These are phyloP conservation scores for Babesia gibsoni DNA, from an alignment of 169 alveolate species.

Conservation along the genomic window DNA sequence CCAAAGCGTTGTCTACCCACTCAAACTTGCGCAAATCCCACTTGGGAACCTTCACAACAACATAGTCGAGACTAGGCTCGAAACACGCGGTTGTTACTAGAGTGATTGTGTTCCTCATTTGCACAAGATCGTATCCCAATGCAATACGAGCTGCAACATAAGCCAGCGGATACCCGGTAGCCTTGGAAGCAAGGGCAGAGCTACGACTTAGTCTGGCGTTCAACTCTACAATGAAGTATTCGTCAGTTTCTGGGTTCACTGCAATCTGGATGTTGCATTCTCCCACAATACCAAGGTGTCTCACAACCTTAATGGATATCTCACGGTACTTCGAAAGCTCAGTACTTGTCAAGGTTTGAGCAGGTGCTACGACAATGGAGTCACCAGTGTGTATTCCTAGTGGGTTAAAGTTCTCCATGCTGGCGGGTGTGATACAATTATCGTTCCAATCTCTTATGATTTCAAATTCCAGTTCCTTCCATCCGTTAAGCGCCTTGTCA, in stretches of 20 bases:
- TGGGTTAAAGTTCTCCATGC: conserved; percentile 89
- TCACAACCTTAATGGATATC: conserved; percentile 78
- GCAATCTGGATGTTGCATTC: conserved; percentile 90
- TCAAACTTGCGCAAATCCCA: conserved; percentile 87
- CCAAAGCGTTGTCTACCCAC: conserved; percentile 74
- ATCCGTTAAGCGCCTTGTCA: conserved; percentile 85
- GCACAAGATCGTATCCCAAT: conserved; percentile 78
- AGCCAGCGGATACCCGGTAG: conserved; percentile 89
- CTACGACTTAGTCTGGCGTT: conserved; percentile 87
- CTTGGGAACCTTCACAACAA: conserved; percentile 83
- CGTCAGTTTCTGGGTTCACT: conserved; percentile 79
- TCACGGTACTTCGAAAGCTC: conserved; percentile 82
- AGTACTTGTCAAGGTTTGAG: conserved; percentile 82
- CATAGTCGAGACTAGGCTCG: conserved; percentile 87
- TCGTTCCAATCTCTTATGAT: conserved; percentile 83
- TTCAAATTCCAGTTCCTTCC: conserved; percentile 88
- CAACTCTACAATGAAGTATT: conserved; percentile 85
- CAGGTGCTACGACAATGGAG: conserved; percentile 89
- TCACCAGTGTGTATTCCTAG: conserved; percentile 91
- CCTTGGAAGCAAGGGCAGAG: conserved; percentile 87
- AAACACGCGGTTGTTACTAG: conserved; percentile 87
- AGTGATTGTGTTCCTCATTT: conserved; percentile 79
- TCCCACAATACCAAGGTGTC: conserved; percentile 85
- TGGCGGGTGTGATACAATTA: conserved; percentile 86
- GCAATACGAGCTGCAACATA: conserved; percentile 88